Percentiles rank a stretch among this genome's conserved stretches.
These are phyloP conservation scores for Viridothelium virens DNA, from an alignment of 495 filamentous ascomycete genomes.

Conservation along the genomic window DNA sequence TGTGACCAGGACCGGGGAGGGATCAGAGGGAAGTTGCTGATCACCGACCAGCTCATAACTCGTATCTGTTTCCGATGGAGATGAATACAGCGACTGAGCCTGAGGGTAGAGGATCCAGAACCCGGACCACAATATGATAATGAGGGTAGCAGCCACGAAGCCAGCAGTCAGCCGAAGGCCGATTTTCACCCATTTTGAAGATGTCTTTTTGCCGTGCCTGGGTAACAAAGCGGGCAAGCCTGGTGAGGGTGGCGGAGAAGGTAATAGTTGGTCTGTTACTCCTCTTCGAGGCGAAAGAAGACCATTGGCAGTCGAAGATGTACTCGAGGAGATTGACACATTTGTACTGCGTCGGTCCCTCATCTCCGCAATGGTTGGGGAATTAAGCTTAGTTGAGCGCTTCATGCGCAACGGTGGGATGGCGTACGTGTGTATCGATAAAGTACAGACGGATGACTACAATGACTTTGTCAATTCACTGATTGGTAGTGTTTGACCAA, in stretches of 20 bases:
- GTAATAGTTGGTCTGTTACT: slow-evolving; percentile 52
- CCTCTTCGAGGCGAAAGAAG: slow-evolving; percentile 48
- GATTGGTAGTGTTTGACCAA: slow-evolving; percentile 1
- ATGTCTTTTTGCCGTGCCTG: slow-evolving; percentile 45
- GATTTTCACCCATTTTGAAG: slow-evolving; percentile 9
- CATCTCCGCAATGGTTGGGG: slow-evolving; percentile 23
- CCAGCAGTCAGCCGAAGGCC: slow-evolving; percentile 11
- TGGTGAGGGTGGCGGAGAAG: slow-evolving; percentile 55
- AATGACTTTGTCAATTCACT: neutral
- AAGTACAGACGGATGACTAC: neutral
- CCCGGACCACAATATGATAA: slow-evolving; percentile 13
- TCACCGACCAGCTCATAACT: slow-evolving; percentile 47
- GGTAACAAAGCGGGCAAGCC: slow-evolving; percentile 53
- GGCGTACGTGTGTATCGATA: neutral
- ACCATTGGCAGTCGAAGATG: slow-evolving; percentile 26
- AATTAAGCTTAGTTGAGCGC: slow-evolving; percentile 11
- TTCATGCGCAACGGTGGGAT: slow-evolving; percentile 7
- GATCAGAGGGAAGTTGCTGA: slow-evolving; percentile 45
- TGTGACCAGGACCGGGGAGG: slow-evolving; percentile 52
- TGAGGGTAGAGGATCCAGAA: slow-evolving; percentile 7
- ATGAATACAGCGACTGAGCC: neutral
- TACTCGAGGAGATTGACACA: slow-evolving; percentile 31
- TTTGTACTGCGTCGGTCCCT: slow-evolving; percentile 34
- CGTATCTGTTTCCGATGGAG: slow-evolving; percentile 6
- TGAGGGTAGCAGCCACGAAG: slow-evolving; percentile 10